Base-by-base conservation (phyloP, 2,329 filamentous ascomycete genomes). In the Hypoxylon sp. region DNA sequence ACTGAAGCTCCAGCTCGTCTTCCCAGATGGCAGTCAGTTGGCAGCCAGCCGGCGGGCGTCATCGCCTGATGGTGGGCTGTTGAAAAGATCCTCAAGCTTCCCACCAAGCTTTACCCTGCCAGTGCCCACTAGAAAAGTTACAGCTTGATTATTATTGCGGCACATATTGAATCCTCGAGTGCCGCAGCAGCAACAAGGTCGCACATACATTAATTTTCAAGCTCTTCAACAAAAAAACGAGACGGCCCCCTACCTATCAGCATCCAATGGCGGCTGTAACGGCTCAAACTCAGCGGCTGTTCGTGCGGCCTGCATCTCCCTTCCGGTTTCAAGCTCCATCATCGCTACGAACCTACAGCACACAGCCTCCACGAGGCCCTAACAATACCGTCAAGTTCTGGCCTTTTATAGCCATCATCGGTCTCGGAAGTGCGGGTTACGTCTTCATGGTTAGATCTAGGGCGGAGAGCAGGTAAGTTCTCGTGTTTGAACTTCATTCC, bases 361-460 rank as follows among this genome's bases (percentile, higher is more conserved):
- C 82, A 13, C 74, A 80, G 43, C 80, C 80, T 9, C 80, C 80
- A 36, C 71, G 67, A 63, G 77, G 76, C 17, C 63, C 75, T 10
- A 77, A 75, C 61, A 77, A 78, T 48, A 73, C 75, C 46, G 78
- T 88, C 80, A 87, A 87, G 78, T 87, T 88, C 76, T 87, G 85
- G 85, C 86, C 86, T 1, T 88, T 88, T 69, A n/a, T 85, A 49
- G 76, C 79, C 56, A 79, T 88, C 70, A 82, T 87, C 68, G 82
- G 78, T 32, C 70, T 83, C 14, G 83, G 84, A 51, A 80, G 81
- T 6, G 82, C 81, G 13, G 84, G 82, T 23, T 89, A 87, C 75
- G 76, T 84, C 32, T 76, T 83, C 36, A 77, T 88, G 48, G 82
- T 85, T 52, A 85, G 87, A 67, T 79, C 79, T 58, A 84, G 84